These are phyloP conservation scores for Aspergillus ochraceus DNA, from an alignment of 2,329 filamentous ascomycete genomes.

Conservation along the genomic window DNA sequence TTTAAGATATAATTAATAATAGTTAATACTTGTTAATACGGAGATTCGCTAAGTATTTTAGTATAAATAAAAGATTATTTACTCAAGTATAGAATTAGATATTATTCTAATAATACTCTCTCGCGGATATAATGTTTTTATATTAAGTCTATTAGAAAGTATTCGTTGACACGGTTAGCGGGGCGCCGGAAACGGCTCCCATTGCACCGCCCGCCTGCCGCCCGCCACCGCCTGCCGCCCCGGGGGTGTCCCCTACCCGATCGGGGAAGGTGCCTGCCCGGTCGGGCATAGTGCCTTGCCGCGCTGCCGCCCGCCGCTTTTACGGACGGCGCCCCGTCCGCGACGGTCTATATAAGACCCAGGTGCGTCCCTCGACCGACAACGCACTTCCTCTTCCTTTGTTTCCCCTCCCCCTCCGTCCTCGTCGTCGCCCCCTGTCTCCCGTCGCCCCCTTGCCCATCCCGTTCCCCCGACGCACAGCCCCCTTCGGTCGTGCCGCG, in stretches of 20 bases:
- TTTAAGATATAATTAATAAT: background rate
- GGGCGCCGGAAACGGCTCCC: too few relatives aligned
- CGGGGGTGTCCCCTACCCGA: conserved; percentile 50
- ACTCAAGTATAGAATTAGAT: background rate
- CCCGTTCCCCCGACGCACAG: background rate
- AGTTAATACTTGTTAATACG: background rate
- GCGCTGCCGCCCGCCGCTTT: conserved; percentile 1
- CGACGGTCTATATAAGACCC: conserved; percentile 2
- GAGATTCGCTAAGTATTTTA: background rate
- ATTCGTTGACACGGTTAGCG: too few relatives aligned
- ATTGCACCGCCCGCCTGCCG: too few relatives aligned
- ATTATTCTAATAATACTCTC: background rate
- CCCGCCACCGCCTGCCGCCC: conserved; percentile 43
- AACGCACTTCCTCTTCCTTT: conserved; percentile 1
- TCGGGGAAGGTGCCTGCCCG: conserved; percentile 12
- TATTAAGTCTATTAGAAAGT: background rate
- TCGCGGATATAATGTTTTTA: background rate
- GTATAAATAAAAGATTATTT: background rate
- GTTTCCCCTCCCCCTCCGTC: background rate
- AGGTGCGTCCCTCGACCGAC: conserved; percentile 1
- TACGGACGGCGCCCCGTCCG: background rate
- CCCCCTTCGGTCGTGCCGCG: conserved; percentile 1
- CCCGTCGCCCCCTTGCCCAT: background rate
- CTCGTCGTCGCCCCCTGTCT: conserved; percentile 1
- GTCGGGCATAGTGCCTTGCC: conserved; percentile 20